Evolutionary conservation across 306 rosid genomes (phyloP).

Genomic region (Coriaria nepalensis): DNA sequence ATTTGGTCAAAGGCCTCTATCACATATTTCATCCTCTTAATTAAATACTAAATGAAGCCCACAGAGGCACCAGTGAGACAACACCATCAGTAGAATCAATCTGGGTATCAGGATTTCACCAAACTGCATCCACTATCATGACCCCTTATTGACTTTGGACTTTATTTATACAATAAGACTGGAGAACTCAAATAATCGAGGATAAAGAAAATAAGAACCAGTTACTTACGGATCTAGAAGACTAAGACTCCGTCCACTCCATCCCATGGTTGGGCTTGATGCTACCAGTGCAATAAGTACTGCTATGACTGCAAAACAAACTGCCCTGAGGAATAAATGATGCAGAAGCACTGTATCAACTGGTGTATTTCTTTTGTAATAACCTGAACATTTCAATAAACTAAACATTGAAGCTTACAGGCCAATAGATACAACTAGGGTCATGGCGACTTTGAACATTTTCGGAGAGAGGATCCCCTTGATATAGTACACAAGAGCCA

Average conservation of each 20-base stretch:
- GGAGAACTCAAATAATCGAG: conserved; percentile 12
- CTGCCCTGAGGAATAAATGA: conserved; percentile 51
- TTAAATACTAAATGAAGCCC: background rate
- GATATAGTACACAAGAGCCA: conserved; percentile 87
- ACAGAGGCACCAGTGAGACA: background rate
- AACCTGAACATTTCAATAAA: conserved; percentile 8
- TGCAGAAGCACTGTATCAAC: conserved; percentile 14
- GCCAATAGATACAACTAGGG: conserved; percentile 79
- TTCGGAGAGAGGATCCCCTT: conserved; percentile 78
- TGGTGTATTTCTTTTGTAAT: conserved; percentile 9
- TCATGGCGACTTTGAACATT: conserved; percentile 88
- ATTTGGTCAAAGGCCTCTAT: background rate
- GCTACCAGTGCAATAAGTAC: conserved; percentile 86
- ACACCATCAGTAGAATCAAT: background rate
- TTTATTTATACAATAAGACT: conserved; percentile 7
- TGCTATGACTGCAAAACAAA: conserved; percentile 55
- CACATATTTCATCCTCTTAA: background rate
- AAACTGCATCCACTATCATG: too few relatives aligned
- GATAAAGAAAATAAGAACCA: conserved; percentile 12
- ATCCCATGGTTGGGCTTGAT: conserved; percentile 95
- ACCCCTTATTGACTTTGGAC: too few relatives aligned
- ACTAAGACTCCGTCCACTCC: conserved; percentile 99
- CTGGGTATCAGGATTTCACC: background rate
- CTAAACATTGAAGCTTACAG: conserved; percentile 41
- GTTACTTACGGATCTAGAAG: conserved; percentile 83